Evolutionary conservation across 2,329 filamentous ascomycete genomes (phyloP), one percentile per base, ranked within the genome.

Genomic region (Remersonia thermophila): DNA sequence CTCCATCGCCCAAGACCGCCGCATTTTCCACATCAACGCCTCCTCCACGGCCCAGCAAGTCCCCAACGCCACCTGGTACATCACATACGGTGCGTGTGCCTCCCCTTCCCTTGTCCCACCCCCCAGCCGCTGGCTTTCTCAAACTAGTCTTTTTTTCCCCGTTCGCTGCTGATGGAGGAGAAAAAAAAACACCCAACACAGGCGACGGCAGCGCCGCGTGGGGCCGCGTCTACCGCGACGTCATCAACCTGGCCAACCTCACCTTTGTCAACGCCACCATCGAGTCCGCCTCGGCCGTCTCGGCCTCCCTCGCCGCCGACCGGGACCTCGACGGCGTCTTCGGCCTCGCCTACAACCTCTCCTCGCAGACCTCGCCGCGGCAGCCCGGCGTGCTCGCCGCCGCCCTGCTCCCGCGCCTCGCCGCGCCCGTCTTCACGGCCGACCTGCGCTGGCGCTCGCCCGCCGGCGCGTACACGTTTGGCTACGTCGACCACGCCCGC

Each of bases 401-500:
- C n/a, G 62, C 51, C 31, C 48, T 51, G 12, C 46, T 51, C 27
- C 35, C 43, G 17, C 35, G 35, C 10, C 51, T 60, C 5, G 48
- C 52, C 9, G 41, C 42, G 26, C 52, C 54, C 2, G 36, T 58
- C 0, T 60, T 59, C 23, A 55, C 54, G 0, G 55, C 51, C 27
- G 55, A 59, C 33, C 48, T 59, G 53, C 35, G 41, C 47, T 30
- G 43, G 47, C 14, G 52, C 52, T 31, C 51, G 58, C 41, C 35
- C 55, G 52, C 52, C 11, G 57, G 57, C 26, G 46, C 40, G 27
- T 59, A 55, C 47, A 56, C 57, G 45, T 58, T 59, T 26, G 57
- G 57, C 26, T 60, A 62, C 59, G 72, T 79, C 44, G 72, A 80
- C 59, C 52, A 51, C 28, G 55, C 57, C 51, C 51, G 73, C 48